Conservation (phyloP, 176 grass and related monocot species). For the Poa pratensis region DNA sequence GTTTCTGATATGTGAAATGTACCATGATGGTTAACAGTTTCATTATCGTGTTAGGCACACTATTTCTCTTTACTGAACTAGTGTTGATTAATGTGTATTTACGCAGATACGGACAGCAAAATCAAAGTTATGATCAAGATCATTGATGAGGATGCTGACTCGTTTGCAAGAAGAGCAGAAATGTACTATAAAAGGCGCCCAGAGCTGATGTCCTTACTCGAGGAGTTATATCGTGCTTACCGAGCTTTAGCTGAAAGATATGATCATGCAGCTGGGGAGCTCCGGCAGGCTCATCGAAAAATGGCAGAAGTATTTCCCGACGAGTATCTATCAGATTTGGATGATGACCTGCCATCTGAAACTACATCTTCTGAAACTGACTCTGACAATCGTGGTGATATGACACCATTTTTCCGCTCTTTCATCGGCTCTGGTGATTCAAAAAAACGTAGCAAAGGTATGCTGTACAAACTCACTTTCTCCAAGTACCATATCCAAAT, state of each 20-base stretch:
- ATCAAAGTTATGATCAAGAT: conserved; percentile 97
- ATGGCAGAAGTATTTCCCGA: conserved; percentile 97
- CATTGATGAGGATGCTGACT: conserved; percentile 95
- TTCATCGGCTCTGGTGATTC: conserved; percentile 61
- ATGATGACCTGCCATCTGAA: conserved; percentile 73
- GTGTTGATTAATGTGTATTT: conserved; percentile 32
- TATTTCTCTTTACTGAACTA: conserved; percentile 37
- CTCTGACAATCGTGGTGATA: conserved; percentile 49
- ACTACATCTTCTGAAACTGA: conserved; percentile 51
- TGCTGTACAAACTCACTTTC: conserved; percentile 19
- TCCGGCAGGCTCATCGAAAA: conserved; percentile 77
- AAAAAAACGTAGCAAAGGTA: conserved; percentile 60
- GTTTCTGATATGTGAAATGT: not conserved
- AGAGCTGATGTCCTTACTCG: conserved; percentile 88
- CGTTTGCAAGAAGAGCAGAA: conserved; percentile 95
- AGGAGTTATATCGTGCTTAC: conserved; percentile 96
- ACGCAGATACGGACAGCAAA: conserved; percentile 83
- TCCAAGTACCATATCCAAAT: not conserved
- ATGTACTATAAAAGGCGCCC: conserved; percentile 96
- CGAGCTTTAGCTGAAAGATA: conserved; percentile 93
- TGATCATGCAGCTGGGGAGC: conserved; percentile 86
- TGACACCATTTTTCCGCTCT: conserved; percentile 62
- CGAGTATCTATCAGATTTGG: conserved; percentile 65
- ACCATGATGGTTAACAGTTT: not conserved
- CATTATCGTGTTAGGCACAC: not conserved